These are phyloP conservation scores for Xylaria polymorpha DNA, from an alignment of 2,329 filamentous ascomycete species.

Conservation along the genomic window DNA sequence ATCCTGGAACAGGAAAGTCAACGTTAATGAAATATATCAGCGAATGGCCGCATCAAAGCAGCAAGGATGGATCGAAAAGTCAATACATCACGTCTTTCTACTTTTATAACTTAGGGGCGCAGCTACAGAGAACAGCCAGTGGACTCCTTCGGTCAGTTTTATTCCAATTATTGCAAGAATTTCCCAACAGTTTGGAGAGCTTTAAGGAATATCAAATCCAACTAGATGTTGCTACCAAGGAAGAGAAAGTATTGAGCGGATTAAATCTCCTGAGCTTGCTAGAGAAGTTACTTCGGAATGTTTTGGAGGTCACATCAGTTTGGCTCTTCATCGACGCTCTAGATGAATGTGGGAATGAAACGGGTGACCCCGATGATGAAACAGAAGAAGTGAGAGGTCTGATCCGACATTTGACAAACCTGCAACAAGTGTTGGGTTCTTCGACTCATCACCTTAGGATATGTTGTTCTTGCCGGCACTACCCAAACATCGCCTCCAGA, in stretches of 20 bases:
- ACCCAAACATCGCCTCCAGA: neutral
- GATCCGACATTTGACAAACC: neutral
- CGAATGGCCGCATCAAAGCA: neutral
- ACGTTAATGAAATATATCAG: constrained; percentile 16
- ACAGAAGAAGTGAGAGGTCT: constrained; percentile 14
- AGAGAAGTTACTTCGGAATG: neutral
- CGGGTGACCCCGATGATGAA: constrained; percentile 3
- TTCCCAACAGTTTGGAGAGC: neutral
- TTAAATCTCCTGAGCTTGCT: neutral
- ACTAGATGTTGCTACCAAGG: neutral
- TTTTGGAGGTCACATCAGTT: neutral
- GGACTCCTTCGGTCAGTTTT: neutral
- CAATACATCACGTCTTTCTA: constrained; percentile 10
- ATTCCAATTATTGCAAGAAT: neutral
- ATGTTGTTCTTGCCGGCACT: constrained; percentile 15
- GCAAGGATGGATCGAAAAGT: neutral
- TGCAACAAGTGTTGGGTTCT: neutral
- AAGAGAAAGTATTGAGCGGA: neutral
- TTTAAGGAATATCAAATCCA: constrained; percentile 5
- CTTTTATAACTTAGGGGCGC: constrained; percentile 9
- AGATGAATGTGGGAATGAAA: constrained; percentile 10
- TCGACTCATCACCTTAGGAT: constrained; percentile 7
- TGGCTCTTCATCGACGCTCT: constrained; percentile 17
- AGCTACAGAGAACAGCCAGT: neutral
- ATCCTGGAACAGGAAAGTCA: constrained; percentile 12